These are phyloP conservation scores for Exophiala aquamarina DNA, from an alignment of 2,329 filamentous ascomycete species.

Conservation along the genomic window DNA sequence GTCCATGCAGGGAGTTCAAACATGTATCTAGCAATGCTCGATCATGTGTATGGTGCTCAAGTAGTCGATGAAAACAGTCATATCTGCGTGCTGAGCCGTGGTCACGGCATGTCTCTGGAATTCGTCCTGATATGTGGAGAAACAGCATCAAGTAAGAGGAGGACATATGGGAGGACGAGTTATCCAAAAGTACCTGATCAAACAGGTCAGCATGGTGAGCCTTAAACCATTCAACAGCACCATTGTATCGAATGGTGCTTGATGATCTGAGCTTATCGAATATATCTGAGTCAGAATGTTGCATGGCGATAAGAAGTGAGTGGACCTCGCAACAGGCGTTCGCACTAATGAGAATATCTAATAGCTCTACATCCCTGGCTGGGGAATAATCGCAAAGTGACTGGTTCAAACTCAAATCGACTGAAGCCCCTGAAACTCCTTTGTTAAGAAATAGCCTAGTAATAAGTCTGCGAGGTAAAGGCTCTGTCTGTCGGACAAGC, in stretches of 20 bases:
- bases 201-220: conserved; percentile 4
- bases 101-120: background rate
- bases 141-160: conserved; percentile 5
- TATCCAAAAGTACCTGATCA: background rate
- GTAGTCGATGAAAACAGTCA: conserved; percentile 10
- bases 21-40: conserved; percentile 4
- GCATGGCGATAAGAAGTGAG: conserved; percentile 6
- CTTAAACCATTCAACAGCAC: conserved; percentile 5
- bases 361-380: conserved; percentile 5
- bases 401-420: conserved; percentile 8
- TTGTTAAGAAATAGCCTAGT: conserved; percentile 8
- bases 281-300: conserved; percentile 3
- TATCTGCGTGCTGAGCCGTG: conserved; percentile 1
- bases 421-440: conserved; percentile 6
- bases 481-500: conserved; percentile 1
- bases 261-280: conserved; percentile 6
- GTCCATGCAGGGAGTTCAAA: background rate
- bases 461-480: conserved; percentile 6
- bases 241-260: conserved; percentile 1
- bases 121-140: background rate
- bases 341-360: conserved; percentile 6
- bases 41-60: conserved; percentile 5
- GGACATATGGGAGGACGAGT: background rate
- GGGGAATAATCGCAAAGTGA: conserved; percentile 13
- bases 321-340: conserved; percentile 1